Evolutionary conservation across 225 moss, liverwort and hornwort genomes (phyloP).

Genomic region (Marchantia paleacea): DNA sequence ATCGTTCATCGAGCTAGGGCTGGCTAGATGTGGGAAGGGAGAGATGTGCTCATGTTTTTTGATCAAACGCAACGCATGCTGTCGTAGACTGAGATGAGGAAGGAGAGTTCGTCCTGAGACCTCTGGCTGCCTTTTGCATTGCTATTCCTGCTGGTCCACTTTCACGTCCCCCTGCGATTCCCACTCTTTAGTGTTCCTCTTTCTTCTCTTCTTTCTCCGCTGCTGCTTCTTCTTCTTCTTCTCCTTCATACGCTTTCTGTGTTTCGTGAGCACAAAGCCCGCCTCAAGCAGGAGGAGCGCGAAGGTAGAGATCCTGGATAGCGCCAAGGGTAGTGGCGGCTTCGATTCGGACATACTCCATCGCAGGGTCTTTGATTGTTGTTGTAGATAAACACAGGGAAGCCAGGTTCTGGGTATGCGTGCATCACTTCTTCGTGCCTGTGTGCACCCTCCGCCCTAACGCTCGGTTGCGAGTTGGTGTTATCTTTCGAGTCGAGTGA

Average conservation of each 20-base stretch:
- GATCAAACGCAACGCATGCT: background rate
- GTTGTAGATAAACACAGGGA: conserved; percentile 17
- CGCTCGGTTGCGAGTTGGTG: background rate
- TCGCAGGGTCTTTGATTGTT: background rate
- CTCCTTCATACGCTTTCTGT: background rate
- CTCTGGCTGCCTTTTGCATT: conserved; percentile 3
- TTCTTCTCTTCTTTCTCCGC: conserved; percentile 1
- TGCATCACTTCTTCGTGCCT: conserved; percentile 14
- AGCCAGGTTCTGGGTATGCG: conserved; percentile 23
- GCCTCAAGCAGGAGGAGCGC: conserved; percentile 18
- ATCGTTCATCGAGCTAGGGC: conserved; percentile 6
- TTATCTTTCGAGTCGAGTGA: background rate
- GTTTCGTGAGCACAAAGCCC: conserved; percentile 15
- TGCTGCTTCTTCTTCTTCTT: conserved; percentile 3
- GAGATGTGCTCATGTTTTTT: background rate
- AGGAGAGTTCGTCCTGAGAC: background rate
- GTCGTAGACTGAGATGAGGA: background rate
- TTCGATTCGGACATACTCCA: conserved; percentile 8
- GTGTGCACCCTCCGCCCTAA: conserved; percentile 22
- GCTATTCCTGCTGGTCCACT: conserved; percentile 8
- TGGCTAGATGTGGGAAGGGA: background rate
- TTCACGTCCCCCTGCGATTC: conserved; percentile 1
- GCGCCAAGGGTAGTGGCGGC: conserved; percentile 17
- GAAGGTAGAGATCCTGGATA: conserved; percentile 21
- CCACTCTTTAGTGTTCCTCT: conserved; percentile 10